phyloP scores from a whole-genome alignment of 805 yeast genomes.

The Zygosaccharomyces kombuchaensis region DNA sequence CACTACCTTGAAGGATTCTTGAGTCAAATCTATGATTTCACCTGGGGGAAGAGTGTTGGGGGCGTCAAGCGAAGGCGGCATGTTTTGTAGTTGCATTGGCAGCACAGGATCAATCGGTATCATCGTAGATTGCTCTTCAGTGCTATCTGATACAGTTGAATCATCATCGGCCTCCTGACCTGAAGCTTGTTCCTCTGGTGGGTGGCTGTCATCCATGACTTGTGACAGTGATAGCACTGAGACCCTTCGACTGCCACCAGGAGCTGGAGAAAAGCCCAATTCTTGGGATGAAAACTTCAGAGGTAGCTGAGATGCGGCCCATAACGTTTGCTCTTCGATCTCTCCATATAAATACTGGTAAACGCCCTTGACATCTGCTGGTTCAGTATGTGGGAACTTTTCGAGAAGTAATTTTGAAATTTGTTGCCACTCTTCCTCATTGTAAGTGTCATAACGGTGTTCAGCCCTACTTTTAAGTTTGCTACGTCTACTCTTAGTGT shows the following conservation, averaged over 20 bases:
- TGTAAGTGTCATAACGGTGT: slow-evolving; percentile 23
- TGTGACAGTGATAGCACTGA: slow-evolving; percentile 27
- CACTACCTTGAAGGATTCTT: slow-evolving; percentile 30
- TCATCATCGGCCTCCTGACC: slow-evolving; percentile 5
- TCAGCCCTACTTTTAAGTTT: background rate
- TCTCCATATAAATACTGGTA: slow-evolving; percentile 27
- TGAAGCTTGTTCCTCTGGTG: background rate
- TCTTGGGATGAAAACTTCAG: slow-evolving; percentile 3
- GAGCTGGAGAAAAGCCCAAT: background rate
- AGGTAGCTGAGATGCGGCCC: slow-evolving; percentile 26
- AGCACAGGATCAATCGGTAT: slow-evolving; percentile 12
- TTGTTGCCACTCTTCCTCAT: slow-evolving; percentile 29
- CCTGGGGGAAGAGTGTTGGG: slow-evolving; percentile 1
- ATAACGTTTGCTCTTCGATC: slow-evolving; percentile 11
- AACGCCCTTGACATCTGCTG: slow-evolving; percentile 22
- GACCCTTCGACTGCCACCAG: slow-evolving; percentile 8
- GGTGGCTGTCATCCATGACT: slow-evolving; percentile 23
- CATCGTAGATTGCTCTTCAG: slow-evolving; percentile 9
- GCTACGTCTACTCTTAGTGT: background rate
- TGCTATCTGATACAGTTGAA: slow-evolving; percentile 14
- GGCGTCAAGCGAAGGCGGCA: background rate
- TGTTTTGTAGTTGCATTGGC: background rate
- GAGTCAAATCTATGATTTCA: slow-evolving; percentile 27
- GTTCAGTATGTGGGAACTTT: slow-evolving; percentile 22
- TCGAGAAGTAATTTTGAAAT: slow-evolving; percentile 18